Evolutionary conservation across 495 filamentous ascomycete species (phyloP), one percentile per base, ranked within the genome.

Genomic region (Tuber indicum): DNA sequence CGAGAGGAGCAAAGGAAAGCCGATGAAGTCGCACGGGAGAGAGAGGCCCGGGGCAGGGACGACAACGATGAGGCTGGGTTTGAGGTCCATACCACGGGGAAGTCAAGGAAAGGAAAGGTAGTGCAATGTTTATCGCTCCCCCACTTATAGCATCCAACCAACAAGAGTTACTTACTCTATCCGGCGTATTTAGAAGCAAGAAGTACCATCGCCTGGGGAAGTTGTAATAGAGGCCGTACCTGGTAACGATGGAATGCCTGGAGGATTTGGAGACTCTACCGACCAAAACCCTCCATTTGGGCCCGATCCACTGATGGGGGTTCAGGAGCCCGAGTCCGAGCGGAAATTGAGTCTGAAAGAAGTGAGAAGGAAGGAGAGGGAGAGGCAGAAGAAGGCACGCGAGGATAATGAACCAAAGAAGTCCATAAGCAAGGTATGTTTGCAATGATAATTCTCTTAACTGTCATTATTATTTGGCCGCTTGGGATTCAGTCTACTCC

Each of bases 1-100:
- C 70, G 41, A 44, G 78, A 80, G 10, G 78, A 80, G 62, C 62
- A 71, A 10, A 47, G 74, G 32, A 26, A 47, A 76, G 71, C 78
- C n/a, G 77, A 74, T 26, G 77, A 80, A 36, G 47, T 49, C 49
- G 74, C 73, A 12, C 26, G 44, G 2, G 72, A 32, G 23, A 7
- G 0, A 16, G 69, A 70, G 39, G 2, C 71, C 69, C 74, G 77
- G 77, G 78, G 66, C 12, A 39, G 10, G 39, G 77, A 58, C 26
- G 71, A 58, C 0, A 17, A 44, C 8, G 47, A 66, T 26, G 69
- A 62, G 9, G 73, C 71, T 7, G 77, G 26, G 26, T 36, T 19
- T 14, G 26, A 66, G 58, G 12, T 19, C 26, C 5, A 3, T 19
- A 2, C 26, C 1, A 6, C 14, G 4, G 14, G 4, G 26, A 36